A percentile compares a stretch with the other conserved stretches of the same genome.
phyloP scores from a whole-genome alignment of 23 red algal species.

The Pyropia yezoensis region DNA sequence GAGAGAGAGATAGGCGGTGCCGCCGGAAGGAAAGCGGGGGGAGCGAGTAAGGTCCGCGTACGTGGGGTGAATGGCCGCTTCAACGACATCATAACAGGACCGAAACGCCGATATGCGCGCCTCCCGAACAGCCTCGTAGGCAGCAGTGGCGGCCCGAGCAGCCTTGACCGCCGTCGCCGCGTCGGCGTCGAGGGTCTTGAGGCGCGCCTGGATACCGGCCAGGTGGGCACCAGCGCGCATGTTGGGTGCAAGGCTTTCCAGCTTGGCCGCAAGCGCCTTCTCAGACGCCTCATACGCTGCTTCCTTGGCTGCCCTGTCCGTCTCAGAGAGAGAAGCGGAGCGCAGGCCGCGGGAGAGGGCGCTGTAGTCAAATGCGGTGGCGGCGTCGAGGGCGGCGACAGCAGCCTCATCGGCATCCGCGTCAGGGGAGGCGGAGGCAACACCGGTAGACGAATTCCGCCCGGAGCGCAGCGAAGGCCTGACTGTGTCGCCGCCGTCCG shows the following conservation, averaged over 20 bases:
- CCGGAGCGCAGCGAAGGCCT: too few species aligned
- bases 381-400: too few species aligned
- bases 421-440: too few species aligned
- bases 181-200: conserved; percentile 60
- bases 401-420: too few species aligned
- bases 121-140: conserved; percentile 52
- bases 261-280: conserved; percentile 23
- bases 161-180: conserved; percentile 44
- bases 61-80: conserved; percentile 61
- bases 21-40: conserved; percentile 63
- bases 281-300: too few species aligned
- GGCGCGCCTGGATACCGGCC: conserved; percentile 41
- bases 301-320: too few species aligned
- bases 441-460: too few species aligned
- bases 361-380: too few species aligned
- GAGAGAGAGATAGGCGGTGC: conserved; percentile 72
- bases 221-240: conserved; percentile 71
- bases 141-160: conserved; percentile 32
- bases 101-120: conserved; percentile 66
- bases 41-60: conserved; percentile 89
- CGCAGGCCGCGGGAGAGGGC: too few species aligned
- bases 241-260: conserved; percentile 80
- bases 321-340: too few species aligned
- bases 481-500: too few species aligned
- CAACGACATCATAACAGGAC: conserved; percentile 60